Base-by-base conservation (phyloP, 2,329 filamentous ascomycete species). In the Claviceps sp. region DNA sequence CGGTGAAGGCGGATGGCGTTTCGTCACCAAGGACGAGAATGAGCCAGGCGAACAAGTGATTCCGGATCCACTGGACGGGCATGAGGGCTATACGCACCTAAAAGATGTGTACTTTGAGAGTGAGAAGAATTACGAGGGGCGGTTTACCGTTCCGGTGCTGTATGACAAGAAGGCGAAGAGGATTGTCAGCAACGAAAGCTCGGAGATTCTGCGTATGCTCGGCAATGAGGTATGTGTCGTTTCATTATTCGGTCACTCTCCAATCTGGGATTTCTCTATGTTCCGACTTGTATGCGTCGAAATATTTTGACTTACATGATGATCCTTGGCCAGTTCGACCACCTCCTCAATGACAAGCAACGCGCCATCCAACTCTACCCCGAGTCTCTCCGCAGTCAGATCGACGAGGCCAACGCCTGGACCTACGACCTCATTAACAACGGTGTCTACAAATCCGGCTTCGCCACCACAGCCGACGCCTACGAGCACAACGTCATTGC, bases 141-240 rank as follows among this genome's bases (percentile, higher is more conserved):
- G 90, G 13, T 95, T 90, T 67, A 95, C 90, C 0, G 90, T 96
- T 16, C 90, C 90, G 0, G 85, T 88, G 3, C 74, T 96, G 52
- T 94, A 85, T 70, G 88, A 95, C 69, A 88, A 81, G 70, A 82
- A 85, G 71, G 70, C 73, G 50, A 77, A 82, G 61, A 78, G 73
- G 37, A 94, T 95, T 62, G 89, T 95, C 56, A 93, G 78, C 78
- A 96, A 96, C 59, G 90, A 95, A 76, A 88, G 85, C 67, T 83
- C 84, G 58, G 90, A 96, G 71, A 95, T 96, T 65, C 82, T 95
- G 65, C 83, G 90, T 63, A 95, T 95, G 86, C 73, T 96, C 55
- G 86, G 86, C 64, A 77, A 76, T 43, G 86, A 81, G 61, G 88
- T 88, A 50, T 18, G 63, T 38, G 6, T 34, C 20, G 20, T 26